phyloP scores from a whole-genome alignment of 2,329 filamentous ascomycete genomes.

The Pseudogymnoascus sp. region DNA sequence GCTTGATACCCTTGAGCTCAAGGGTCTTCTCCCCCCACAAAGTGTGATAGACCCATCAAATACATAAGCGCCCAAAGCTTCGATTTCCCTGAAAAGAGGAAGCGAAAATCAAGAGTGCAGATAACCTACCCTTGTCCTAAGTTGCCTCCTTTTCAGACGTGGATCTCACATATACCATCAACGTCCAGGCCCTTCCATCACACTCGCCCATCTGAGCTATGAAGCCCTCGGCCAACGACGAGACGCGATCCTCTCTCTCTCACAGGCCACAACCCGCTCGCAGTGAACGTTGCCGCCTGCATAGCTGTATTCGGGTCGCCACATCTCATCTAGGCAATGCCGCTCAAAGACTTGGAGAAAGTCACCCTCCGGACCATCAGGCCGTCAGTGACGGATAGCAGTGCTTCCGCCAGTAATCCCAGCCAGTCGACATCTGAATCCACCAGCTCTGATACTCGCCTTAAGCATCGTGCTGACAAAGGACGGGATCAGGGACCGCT shows the following conservation, averaged over 20 bases:
- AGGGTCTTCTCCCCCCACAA: neutral
- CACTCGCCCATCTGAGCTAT: neutral
- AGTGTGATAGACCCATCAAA: neutral
- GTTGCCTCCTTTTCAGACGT: neutral
- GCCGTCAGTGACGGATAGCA: constrained; percentile 12
- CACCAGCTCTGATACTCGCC: constrained; percentile 23
- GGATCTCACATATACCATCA: neutral
- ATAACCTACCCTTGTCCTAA: neutral
- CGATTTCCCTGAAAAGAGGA: neutral
- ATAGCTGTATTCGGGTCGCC: neutral
- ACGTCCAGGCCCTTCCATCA: neutral
- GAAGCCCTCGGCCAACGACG: neutral
- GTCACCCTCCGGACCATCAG: neutral
- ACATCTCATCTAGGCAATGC: neutral
- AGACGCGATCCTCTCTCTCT: neutral
- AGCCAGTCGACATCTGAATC: constrained; percentile 23
- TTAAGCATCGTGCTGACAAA: constrained; percentile 18
- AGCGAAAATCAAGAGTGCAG: neutral
- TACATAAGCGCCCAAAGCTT: neutral
- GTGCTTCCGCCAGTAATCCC: constrained; percentile 22
- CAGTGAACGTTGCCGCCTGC: neutral
- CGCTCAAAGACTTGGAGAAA: neutral
- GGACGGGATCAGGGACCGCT: constrained; percentile 13
- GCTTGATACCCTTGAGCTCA: neutral
- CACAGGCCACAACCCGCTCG: neutral